phyloP scores from a whole-genome alignment of 352 stramenopile genomes.

The Globisporangium cederbergense region DNA sequence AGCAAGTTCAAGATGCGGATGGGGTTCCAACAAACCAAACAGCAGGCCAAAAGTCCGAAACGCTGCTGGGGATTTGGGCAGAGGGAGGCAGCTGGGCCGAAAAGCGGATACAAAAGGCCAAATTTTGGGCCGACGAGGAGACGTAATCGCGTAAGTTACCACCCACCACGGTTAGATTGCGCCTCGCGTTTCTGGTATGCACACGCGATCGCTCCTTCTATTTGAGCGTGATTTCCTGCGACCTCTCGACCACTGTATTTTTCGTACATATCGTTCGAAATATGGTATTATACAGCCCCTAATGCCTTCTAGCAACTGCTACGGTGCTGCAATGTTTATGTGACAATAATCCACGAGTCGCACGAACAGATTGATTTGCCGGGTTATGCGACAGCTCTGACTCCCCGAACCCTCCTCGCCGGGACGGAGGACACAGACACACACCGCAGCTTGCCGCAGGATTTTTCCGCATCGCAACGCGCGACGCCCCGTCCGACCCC shows the following conservation, averaged over 20 bases:
- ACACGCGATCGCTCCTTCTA: neutral
- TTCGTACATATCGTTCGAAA: neutral
- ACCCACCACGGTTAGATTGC: constrained; percentile 13
- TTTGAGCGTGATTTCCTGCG: neutral
- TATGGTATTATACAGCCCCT: neutral
- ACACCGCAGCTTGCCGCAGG: neutral
- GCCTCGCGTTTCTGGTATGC: neutral
- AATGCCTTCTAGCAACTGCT: neutral
- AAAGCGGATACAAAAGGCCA: constrained; percentile 13
- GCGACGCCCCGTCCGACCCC: constrained; percentile 2
- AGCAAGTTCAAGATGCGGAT: constrained; percentile 30
- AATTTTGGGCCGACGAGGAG: neutral
- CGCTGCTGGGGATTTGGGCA: neutral
- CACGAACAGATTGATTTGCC: neutral
- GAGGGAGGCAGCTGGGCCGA: neutral
- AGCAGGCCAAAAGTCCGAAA: too few species aligned
- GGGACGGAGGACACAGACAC: neutral
- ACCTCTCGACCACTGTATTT: neutral
- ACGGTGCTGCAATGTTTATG: neutral
- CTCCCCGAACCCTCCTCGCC: neutral
- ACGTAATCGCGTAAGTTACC: constrained; percentile 19
- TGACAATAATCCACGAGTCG: neutral
- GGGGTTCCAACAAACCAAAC: neutral
- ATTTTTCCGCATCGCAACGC: neutral
- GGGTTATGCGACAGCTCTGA: neutral